Evolutionary conservation across 345 rosid species (phyloP), one percentile per base, ranked within the genome.

Genomic region (Citrus maxima): DNA sequence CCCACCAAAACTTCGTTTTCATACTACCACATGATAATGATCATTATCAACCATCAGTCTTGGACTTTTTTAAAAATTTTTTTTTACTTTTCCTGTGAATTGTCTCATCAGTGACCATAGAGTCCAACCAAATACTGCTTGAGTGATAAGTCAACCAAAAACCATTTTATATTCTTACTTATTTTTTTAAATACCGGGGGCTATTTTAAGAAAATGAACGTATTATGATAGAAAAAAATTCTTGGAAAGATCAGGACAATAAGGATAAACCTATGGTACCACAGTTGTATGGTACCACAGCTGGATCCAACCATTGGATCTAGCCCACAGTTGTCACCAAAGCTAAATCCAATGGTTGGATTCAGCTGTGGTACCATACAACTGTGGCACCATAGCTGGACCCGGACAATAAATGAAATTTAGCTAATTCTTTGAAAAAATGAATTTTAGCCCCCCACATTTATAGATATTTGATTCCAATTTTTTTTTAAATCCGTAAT

Each of bases 1-100:
- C 37, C 79, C 73, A 67, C 56, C 79, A 77, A 19, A 7, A 16
- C 35, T 38, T 68, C 72, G 40, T 40, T 38, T 42, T 40, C 28
- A 38, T 46, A 4, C 28, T 4, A 9, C 37, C 18, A 14, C 46
- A 49, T 19, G 28, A 63, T 30, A 7, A 14, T 75, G 19, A 51
- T 51, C 56, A 12, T 67, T 76, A 4, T 58, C 32, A 32, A 55
- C 46, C 73, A 76, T 76, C 32, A 24, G 8, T 19, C 21, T 12
- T 16, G 6, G 3, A 37, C 18, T 14, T 63, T 64, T 64, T 32
- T n/a, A 28, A 2, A 2, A 25, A 25, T 0, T 0, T 2, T 2
- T 30, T 30, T 30, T 30, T 70, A 42, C 2, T 10, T 21, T 16
- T 60, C 22, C 13, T 30, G 22, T 63, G 28, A 46, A 34, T 10